These are phyloP conservation scores for Pleurozium schreberi DNA, from an alignment of 225 moss, liverwort and hornwort species.

Conservation along the genomic window DNA sequence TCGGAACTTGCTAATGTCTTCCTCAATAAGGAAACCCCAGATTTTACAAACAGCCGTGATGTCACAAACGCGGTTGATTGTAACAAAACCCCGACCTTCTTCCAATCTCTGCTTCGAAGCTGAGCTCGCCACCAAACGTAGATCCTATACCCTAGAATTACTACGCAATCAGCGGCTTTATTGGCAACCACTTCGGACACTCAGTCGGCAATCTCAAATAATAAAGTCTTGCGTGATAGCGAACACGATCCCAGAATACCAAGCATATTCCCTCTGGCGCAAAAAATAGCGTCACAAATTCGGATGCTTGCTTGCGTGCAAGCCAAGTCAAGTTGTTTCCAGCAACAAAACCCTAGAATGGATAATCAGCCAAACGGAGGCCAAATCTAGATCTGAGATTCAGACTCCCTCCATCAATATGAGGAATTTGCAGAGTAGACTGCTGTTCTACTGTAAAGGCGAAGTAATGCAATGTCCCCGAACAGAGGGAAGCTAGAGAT, in stretches of 20 bases:
- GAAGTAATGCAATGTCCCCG: background rate
- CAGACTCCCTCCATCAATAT: background rate
- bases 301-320: background rate
- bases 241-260: background rate
- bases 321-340: background rate
- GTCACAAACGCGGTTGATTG: background rate
- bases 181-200: background rate
- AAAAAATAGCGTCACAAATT: background rate
- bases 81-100: background rate
- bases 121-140: background rate
- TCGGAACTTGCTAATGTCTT: background rate
- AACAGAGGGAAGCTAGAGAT: background rate
- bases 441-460: background rate
- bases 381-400: constrained; percentile 3
- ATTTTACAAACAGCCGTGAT: background rate
- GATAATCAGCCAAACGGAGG: background rate
- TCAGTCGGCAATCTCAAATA: background rate
- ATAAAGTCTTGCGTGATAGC: background rate
- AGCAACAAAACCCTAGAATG: background rate
- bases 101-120: background rate
- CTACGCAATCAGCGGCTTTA: background rate
- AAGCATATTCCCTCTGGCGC: background rate
- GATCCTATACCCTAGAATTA: background rate
- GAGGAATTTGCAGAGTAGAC: background rate
- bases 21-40: background rate